Conservation (phyloP, 345 rosid genomes). For the Rhodomyrtus tomentosa region DNA sequence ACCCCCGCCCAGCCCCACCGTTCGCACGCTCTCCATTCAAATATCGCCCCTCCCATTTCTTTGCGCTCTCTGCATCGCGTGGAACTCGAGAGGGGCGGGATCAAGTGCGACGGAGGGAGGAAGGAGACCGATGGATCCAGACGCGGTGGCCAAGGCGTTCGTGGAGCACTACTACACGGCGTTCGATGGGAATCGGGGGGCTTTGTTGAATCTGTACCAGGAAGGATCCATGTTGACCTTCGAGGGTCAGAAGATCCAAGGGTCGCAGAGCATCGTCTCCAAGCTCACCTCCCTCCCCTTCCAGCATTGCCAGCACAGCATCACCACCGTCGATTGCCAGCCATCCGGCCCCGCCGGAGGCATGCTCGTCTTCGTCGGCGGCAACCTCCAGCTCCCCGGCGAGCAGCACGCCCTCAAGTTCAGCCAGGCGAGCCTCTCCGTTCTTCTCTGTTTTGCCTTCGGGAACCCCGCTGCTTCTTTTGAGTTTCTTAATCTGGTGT, state of each 20-base stretch:
- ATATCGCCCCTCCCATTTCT: background rate
- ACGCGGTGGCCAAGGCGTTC: constrained; percentile 69
- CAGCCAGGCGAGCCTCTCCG: constrained; percentile 55
- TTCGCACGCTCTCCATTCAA: background rate
- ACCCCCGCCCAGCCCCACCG: background rate
- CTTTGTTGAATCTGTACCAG: constrained; percentile 62
- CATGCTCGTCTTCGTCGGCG: constrained; percentile 89
- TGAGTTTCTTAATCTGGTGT: background rate
- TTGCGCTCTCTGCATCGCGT: background rate
- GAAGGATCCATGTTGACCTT: constrained; percentile 86
- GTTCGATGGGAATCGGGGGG: constrained; percentile 63
- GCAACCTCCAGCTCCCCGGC: constrained; percentile 84
- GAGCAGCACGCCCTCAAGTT: constrained; percentile 93
- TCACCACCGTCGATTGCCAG: constrained; percentile 87
- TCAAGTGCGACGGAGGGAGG: background rate
- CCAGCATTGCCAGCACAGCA: constrained; percentile 83
- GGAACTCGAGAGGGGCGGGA: background rate
- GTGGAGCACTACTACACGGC: constrained; percentile 84
- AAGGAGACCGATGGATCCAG: constrained; percentile 58
- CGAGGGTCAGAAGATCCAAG: constrained; percentile 93
- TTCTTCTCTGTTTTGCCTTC: background rate
- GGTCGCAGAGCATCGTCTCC: constrained; percentile 61
- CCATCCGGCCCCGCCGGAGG: constrained; percentile 95
- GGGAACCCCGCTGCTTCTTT: background rate
- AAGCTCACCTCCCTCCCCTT: constrained; percentile 83